Percentiles rank a stretch among this genome's conserved stretches.
Conservation (phyloP, 257 asterid genomes). For the Solanum piurae region DNA sequence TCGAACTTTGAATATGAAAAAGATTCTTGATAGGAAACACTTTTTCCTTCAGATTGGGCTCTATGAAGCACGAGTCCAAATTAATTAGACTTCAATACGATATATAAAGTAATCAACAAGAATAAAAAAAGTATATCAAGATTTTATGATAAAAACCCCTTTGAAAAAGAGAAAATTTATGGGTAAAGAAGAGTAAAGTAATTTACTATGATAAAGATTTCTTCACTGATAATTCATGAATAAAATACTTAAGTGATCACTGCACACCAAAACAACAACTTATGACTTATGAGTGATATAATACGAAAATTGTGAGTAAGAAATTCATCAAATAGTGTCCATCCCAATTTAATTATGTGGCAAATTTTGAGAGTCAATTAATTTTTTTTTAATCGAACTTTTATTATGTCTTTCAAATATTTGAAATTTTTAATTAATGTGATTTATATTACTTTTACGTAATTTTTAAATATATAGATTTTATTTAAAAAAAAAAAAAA, state of each 20-base stretch:
- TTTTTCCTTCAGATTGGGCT: no score
- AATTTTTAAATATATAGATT: no score
- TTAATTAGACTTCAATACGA: neutral
- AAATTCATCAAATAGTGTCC: neutral
- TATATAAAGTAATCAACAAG: neutral
- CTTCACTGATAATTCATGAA: neutral
- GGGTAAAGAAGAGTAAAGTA: neutral
- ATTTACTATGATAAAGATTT: neutral
- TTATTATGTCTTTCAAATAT: no score
- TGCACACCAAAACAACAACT: no score
- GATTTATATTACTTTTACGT: no score
- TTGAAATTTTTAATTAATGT: no score
- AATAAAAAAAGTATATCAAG: neutral
- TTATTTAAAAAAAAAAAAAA: no score
- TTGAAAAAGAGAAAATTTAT: neutral
- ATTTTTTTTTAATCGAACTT: no score
- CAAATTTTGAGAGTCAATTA: neutral
- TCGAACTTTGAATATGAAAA: neutral
- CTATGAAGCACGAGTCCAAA: no score
- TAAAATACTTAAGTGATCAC: neutral
- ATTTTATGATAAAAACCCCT: neutral
- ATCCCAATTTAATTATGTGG: neutral
- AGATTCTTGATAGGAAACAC: accelerated
- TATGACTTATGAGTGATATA: neutral
- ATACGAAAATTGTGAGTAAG: neutral